These are phyloP conservation scores for Saitozyma podzolica DNA, from an alignment of 768 basidiomycete species.

Conservation along the genomic window DNA sequence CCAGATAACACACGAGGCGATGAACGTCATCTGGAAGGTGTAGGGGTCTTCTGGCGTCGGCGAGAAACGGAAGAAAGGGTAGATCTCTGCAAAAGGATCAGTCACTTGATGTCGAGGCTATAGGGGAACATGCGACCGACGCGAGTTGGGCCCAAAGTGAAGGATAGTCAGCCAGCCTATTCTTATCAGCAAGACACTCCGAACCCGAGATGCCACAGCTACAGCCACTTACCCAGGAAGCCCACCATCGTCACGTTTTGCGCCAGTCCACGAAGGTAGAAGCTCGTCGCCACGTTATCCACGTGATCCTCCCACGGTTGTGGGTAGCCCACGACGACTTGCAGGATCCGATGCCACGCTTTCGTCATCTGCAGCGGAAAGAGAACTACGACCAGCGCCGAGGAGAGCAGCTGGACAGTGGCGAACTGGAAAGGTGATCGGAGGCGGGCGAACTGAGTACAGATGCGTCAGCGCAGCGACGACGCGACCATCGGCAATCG, in stretches of 20 bases:
- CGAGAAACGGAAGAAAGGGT: slow-evolving; percentile 56
- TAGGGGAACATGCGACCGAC: slow-evolving; percentile 17
- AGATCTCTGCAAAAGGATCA: slow-evolving; percentile 41
- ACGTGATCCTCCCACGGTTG: slow-evolving; percentile 53
- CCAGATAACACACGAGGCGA: slow-evolving; percentile 54
- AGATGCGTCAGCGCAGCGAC: slow-evolving; percentile 1
- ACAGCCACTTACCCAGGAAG: slow-evolving; percentile 26
- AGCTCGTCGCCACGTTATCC: slow-evolving; percentile 50
- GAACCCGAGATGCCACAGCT: background rate
- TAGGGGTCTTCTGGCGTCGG: slow-evolving; percentile 54
- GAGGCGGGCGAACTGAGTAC: slow-evolving; percentile 52
- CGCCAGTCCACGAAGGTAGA: slow-evolving; percentile 54
- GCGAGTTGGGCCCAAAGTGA: slow-evolving; percentile 55
- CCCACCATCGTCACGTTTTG: slow-evolving; percentile 55
- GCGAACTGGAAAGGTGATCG: slow-evolving; percentile 53
- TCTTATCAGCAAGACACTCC: slow-evolving; percentile 1
- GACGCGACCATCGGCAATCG: background rate
- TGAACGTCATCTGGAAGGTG: slow-evolving; percentile 55
- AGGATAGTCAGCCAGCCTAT: slow-evolving; percentile 54
- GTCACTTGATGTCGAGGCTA: background rate
- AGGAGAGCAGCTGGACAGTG: slow-evolving; percentile 53
- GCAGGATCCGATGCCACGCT: slow-evolving; percentile 49
- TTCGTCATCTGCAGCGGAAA: slow-evolving; percentile 55
- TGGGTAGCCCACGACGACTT: slow-evolving; percentile 48
- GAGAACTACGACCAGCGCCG: slow-evolving; percentile 51